A percentile compares a stretch with the other conserved stretches of the same genome.
Evolutionary conservation across 2,329 filamentous ascomycete species (phyloP).

Genomic region (Talaromyces pinophilus): DNA sequence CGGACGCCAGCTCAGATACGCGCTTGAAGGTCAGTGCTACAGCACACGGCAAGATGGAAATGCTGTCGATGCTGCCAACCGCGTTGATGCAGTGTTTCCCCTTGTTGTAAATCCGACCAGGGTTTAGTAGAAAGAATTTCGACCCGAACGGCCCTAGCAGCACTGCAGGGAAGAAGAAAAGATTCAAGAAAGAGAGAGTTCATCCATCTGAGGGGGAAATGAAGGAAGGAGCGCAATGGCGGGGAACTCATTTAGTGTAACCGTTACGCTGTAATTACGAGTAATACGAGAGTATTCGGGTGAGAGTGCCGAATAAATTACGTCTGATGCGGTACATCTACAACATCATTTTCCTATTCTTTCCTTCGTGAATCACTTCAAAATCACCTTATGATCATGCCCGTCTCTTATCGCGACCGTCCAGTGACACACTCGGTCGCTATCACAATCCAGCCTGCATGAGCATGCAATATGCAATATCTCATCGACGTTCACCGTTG

Average conservation of each 20-base stretch:
- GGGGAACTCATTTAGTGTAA: conserved; percentile 1
- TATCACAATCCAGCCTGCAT: conserved; percentile 8
- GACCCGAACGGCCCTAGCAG: neutral
- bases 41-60: neutral
- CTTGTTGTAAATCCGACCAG: neutral
- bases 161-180: neutral
- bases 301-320: neutral
- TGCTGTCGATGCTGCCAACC: conserved; percentile 8
- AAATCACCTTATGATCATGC: neutral
- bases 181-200: neutral
- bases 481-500: neutral
- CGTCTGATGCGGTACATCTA: neutral
- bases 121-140: neutral
- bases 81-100: neutral
- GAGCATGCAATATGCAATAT: conserved; percentile 1
- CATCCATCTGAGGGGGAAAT: neutral
- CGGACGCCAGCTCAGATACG: conserved; percentile 9
- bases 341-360: neutral
- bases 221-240: neutral
- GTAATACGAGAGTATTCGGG: neutral
- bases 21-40: conserved; percentile 11
- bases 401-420: neutral
- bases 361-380: neutral
- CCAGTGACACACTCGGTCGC: neutral
- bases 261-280: conserved; percentile 15